Base-by-base conservation (phyloP, 441 rosid genomes). In the Pelargonium myrrhifolium region DNA sequence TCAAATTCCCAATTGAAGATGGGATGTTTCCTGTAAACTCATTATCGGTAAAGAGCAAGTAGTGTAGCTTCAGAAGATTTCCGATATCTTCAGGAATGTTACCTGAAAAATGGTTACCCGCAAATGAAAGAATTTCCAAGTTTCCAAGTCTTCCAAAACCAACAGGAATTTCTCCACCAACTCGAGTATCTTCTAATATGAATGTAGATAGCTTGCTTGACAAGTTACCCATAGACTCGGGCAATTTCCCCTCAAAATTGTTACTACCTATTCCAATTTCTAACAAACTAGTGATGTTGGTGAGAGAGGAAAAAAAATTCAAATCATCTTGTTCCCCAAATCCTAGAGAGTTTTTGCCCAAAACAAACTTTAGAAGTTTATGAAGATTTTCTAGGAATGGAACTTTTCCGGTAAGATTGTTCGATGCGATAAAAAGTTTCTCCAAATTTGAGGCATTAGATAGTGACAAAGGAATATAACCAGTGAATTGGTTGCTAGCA, bases 361-460 rank as follows among this genome's bases (percentile, higher is more conserved):
- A 0, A 0, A 0, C 0, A 11, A 56, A 73, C 64, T 14, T 39
- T 43, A 0, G 10, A 24, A 45, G 69, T 11, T 3, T 22, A 65
- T 62, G 47, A 62, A 1, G 73, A 5, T 22, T 63, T 35, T 45
- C 51, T 15, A 45, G 1, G n/a, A 35, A 15, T 0, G 64, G 64
- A 1, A 78, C 21, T 18, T 68, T 60, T 1, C 80, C 80, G 1
- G 24, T 55, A 22, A 76, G 24, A 5, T 9, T 14, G 42, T 73
- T 77, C 0, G 0, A 0, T 2, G 0, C 0, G 0, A 47, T 9
- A 22, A 31, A 31, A 15, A 77, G 20, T 0, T 0, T 0, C 18
- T 14, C 22, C 4, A 80, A 12, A 12, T 65, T 66, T 31, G 83
- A 62, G 3, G 72, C 68, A 64, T 76, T 79, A 8, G 75, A 71